Conservation (phyloP, 2,329 filamentous ascomycete species). For the Nakataea oryzae region DNA sequence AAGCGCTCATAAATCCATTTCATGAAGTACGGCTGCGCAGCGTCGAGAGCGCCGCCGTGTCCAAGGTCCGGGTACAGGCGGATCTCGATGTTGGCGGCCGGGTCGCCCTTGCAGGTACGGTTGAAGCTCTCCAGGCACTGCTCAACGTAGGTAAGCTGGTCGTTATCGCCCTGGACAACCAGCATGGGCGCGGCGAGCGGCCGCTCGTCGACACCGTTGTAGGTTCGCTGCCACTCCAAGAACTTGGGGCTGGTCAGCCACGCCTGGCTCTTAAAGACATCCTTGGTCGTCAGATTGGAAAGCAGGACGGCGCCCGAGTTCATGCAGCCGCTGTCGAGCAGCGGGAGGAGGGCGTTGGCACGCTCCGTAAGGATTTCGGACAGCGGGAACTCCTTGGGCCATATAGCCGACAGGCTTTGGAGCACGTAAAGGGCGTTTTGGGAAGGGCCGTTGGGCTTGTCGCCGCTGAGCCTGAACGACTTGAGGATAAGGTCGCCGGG, state of each 20-base stretch:
- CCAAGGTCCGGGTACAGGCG: not conserved
- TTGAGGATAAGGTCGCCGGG: slow-evolving; percentile 7
- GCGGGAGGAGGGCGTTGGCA: slow-evolving; percentile 1
- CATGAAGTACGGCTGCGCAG: slow-evolving; percentile 4
- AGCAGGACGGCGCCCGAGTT: slow-evolving; percentile 6
- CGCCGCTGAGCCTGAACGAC: slow-evolving; percentile 4
- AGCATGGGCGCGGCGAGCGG: slow-evolving; percentile 12
- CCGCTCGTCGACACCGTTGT: slow-evolving; percentile 12
- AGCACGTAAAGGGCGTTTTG: slow-evolving; percentile 9
- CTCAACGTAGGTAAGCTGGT: slow-evolving; percentile 6
- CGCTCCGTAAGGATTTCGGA: slow-evolving; percentile 9
- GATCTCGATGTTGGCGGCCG: not conserved
- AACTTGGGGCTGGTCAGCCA: slow-evolving; percentile 5
- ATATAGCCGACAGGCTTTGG: slow-evolving; percentile 9
- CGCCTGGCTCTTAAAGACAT: slow-evolving; percentile 8
- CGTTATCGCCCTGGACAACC: slow-evolving; percentile 12
- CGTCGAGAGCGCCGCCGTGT: not conserved
- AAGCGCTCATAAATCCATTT: not conserved
- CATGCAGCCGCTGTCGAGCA: slow-evolving; percentile 7
- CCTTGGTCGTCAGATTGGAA: slow-evolving; percentile 4
- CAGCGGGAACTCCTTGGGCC: slow-evolving; percentile 5
- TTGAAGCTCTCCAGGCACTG: not conserved
- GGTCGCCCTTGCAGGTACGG: not conserved
- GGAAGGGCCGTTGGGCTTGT: slow-evolving; percentile 4
- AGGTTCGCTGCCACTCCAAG: not conserved